Evolutionary conservation across 2,329 filamentous ascomycete genomes (phyloP), one percentile per base, ranked within the genome.

Genomic region (Bipolaris bicolor): DNA sequence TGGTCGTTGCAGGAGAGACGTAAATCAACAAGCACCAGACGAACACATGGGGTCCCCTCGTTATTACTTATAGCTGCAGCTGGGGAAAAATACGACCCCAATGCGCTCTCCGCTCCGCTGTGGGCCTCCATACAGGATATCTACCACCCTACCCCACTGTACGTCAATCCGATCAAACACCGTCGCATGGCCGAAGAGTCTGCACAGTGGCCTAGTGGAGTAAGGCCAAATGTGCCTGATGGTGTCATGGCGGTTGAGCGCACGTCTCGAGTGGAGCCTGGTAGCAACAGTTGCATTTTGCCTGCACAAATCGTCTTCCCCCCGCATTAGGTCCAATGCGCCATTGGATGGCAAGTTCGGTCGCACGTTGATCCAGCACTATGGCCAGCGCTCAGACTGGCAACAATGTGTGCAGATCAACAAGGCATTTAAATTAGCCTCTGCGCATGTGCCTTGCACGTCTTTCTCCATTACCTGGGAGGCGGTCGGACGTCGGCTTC

Each of bases 121-220:
- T 34, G 47, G 53, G 53, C 53, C 53, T 55, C 47, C 41, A 51
- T 20, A 49, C 31, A 13, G 13, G 29, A 29, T 22, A 46, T 46
- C 36, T 45, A 41, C 53, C 41, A 51, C 47, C 47, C 22, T 55
- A 55, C 53, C 46, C 53, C 53, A 55, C 53, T 46, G 16, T 34
- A n/a, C 53, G 46, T 51, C 40, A 48, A 34, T 45, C 37, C 40
- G 41, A 45, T 39, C 52, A 51, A 39, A 55, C 34, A 51, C 47
- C 41, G 53, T 50, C 46, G 49, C 53, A 55, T 55, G n/a, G 10
- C 39, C 37, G 45, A 41, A 24, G 18, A 47, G 34, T 26, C 33
- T 47, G 43, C 16, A 26, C 45, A 22, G 10, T 15, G 43, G 26
- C 33, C 47, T 34, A 45, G 33, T n/a, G 18, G 20, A 39, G 40